Percentiles rank a stretch among this genome's conserved stretches.
Evolutionary conservation across 305 asterid species (phyloP).

Genomic region (Fraxinus latifolia): DNA sequence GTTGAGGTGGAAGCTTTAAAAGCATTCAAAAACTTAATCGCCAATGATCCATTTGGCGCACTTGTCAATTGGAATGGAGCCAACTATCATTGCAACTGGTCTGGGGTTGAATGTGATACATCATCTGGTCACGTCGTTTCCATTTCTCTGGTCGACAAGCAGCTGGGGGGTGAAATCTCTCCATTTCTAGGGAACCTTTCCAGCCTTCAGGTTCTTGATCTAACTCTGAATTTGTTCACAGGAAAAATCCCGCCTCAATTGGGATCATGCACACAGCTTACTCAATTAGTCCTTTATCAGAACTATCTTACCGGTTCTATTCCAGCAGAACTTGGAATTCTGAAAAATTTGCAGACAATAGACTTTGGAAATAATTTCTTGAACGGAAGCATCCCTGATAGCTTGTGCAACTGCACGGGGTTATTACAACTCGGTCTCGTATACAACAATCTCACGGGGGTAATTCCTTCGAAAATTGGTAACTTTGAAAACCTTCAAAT

Average conservation of each 20-base stretch:
- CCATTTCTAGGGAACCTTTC: constrained; percentile 67
- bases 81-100: constrained; percentile 69
- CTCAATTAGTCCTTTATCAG: constrained; percentile 34
- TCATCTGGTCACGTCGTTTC: constrained; percentile 36
- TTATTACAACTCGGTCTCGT: constrained; percentile 42
- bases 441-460: constrained; percentile 62
- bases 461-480: constrained; percentile 51
- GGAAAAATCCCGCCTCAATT: constrained; percentile 62
- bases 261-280: constrained; percentile 46
- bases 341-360: constrained; percentile 34
- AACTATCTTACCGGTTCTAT: constrained; percentile 63
- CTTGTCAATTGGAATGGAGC: constrained; percentile 54
- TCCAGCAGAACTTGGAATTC: constrained; percentile 56
- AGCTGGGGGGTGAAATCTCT: constrained; percentile 56
- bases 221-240: constrained; percentile 59
- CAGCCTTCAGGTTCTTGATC: constrained; percentile 70
- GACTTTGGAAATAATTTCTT: constrained; percentile 61
- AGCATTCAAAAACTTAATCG: constrained; percentile 51
- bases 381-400: constrained; percentile 54
- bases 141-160: constrained; percentile 46
- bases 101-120: constrained; percentile 55
- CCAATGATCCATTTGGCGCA: constrained; percentile 42
- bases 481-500: constrained; percentile 49
- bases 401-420: constrained; percentile 60
- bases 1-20: constrained; percentile 51